phyloP scores from a whole-genome alignment of 2,329 filamentous ascomycete species.

The Xylaria sp. region DNA sequence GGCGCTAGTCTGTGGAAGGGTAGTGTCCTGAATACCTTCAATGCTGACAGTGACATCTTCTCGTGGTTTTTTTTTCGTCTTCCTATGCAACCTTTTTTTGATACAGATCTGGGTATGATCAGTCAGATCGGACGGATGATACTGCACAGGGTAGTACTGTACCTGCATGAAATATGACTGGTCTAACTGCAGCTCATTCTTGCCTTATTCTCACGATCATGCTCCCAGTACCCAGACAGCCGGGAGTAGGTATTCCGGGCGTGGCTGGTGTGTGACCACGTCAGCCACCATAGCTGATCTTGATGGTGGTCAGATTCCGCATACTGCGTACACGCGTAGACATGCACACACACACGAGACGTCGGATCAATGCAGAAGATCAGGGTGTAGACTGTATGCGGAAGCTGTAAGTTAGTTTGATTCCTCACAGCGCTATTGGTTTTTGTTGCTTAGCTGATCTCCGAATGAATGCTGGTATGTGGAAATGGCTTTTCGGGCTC shows the following conservation, averaged over 20 bases:
- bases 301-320: conserved; percentile 27
- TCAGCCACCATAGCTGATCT: conserved; percentile 29
- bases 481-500: conserved; percentile 1
- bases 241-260: conserved; percentile 15
- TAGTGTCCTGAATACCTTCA: background rate
- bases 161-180: conserved; percentile 32
- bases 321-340: conserved; percentile 11
- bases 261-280: conserved; percentile 26
- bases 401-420: background rate
- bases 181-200: conserved; percentile 28
- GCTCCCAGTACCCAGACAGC: conserved; percentile 18
- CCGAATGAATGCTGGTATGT: background rate
- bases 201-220: conserved; percentile 14
- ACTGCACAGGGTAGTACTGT: conserved; percentile 28
- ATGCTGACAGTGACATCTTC: background rate
- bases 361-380: background rate
- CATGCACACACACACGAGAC: background rate
- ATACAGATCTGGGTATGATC: conserved; percentile 2
- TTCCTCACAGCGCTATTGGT: too few species aligned
- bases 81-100: background rate
- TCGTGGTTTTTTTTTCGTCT: background rate
- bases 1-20: background rate
- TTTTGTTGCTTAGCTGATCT: too few species aligned
- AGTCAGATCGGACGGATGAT: conserved; percentile 6
- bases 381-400: conserved; percentile 1